A percentile compares a stretch with the other conserved stretches of the same genome.
Evolutionary conservation across 2,329 filamentous ascomycete species (phyloP).

Genomic region (Lasiodiplodia sp.): DNA sequence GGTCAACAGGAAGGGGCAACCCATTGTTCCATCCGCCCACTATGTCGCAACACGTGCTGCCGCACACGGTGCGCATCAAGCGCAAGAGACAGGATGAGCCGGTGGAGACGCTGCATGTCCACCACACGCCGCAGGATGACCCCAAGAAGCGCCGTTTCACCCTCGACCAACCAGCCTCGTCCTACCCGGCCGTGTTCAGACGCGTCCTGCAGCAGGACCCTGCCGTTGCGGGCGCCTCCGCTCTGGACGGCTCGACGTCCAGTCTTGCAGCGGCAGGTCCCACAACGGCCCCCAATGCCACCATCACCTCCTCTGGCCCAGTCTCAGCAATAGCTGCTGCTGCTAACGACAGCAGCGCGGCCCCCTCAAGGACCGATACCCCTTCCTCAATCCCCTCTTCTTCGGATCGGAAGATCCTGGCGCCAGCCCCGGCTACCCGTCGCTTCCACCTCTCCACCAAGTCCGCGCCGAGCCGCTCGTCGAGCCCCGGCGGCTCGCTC

Average conservation of each 20-base stretch:
- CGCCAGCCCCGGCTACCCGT: constrained; percentile 8
- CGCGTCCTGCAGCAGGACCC: constrained; percentile 24
- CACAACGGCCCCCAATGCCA: not conserved
- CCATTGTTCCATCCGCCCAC: not conserved
- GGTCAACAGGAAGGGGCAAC: not conserved
- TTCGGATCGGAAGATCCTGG: constrained; percentile 9
- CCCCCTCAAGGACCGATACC: no score
- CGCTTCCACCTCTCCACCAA: constrained; percentile 26
- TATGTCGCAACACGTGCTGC: constrained; percentile 30
- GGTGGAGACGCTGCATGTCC: constrained; percentile 60
- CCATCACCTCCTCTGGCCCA: not conserved
- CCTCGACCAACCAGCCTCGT: constrained; percentile 32
- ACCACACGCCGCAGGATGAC: constrained; percentile 26
- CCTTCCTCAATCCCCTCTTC: not conserved
- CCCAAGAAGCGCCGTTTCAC: constrained; percentile 28
- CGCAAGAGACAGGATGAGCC: constrained; percentile 64
- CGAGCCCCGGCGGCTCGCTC: not conserved
- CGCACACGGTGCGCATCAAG: constrained; percentile 51
- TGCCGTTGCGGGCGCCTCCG: constrained; percentile 29
- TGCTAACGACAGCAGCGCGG: not conserved
- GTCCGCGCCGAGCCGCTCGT: not conserved
- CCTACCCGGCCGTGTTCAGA: constrained; percentile 29
- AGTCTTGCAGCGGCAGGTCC: not conserved
- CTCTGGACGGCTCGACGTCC: not conserved
- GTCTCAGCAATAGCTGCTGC: not conserved